These are phyloP conservation scores for Neurospora sp. DNA, from an alignment of 2,329 filamentous ascomycete species.

Conservation along the genomic window DNA sequence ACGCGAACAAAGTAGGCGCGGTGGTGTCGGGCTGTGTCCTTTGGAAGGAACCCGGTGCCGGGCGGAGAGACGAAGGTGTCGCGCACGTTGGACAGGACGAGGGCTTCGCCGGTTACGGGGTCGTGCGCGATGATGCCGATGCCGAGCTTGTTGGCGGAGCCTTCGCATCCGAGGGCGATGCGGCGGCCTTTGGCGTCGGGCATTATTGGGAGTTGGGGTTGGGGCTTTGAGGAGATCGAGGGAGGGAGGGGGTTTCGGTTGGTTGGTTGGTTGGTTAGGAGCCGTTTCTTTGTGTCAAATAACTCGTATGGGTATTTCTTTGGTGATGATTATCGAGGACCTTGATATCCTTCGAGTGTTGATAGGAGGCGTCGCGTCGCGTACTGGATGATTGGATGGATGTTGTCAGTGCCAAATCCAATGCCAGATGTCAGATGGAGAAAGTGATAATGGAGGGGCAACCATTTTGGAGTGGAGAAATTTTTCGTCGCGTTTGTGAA, in stretches of 20 bases:
- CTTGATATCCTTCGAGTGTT: background rate
- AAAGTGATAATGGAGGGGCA: background rate
- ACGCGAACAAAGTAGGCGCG: conserved; percentile 72
- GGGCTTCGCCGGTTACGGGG: conserved; percentile 22
- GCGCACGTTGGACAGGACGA: conserved; percentile 84
- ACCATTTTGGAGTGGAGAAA: background rate
- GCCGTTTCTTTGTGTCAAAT: background rate
- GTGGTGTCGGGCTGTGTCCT: conserved; percentile 92
- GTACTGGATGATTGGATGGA: background rate
- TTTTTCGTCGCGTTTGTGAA: background rate
- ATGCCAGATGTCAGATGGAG: background rate
- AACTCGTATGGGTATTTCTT: background rate
- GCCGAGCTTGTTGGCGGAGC: conserved; percentile 95
- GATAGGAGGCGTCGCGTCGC: background rate
- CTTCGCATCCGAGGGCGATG: conserved; percentile 60
- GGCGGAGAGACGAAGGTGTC: conserved; percentile 90
- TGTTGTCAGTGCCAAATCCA: background rate
- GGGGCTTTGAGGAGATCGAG: background rate
- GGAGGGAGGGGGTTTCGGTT: conserved; percentile 2
- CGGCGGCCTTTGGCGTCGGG: conserved; percentile 29
- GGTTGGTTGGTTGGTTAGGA: background rate
- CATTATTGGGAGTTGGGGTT: conserved; percentile 15
- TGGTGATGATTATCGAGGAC: background rate
- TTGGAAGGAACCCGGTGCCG: conserved; percentile 88
- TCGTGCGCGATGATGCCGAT: conserved; percentile 80